These are phyloP conservation scores for Rhizoclosmatium sp. DNA, from an alignment of 192 early-diverging fungal species.

Conservation along the genomic window DNA sequence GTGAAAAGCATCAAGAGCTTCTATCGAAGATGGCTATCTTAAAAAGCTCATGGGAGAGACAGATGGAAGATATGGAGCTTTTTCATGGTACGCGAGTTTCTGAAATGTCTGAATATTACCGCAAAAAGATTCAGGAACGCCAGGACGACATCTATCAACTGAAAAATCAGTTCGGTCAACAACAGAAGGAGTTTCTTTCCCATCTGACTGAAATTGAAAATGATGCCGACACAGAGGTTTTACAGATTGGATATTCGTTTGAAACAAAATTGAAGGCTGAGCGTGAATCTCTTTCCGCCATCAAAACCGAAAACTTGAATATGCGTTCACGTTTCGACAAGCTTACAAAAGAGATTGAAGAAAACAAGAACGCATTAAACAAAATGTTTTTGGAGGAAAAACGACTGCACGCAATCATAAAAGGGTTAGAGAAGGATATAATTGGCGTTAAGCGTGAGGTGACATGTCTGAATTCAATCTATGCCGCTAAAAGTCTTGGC, in stretches of 20 bases:
- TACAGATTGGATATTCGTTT: conserved; percentile 53
- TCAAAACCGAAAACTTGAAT: conserved; percentile 55
- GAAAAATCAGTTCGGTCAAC: conserved; percentile 23
- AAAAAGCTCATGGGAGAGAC: conserved; percentile 53
- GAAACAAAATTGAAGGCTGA: conserved; percentile 59
- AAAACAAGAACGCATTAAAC: conserved; percentile 58
- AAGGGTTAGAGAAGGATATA: conserved; percentile 61
- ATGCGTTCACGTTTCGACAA: conserved; percentile 54
- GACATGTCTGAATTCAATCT: conserved; percentile 10
- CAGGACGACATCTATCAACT: conserved; percentile 45
- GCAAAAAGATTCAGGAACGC: conserved; percentile 56
- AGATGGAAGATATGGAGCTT: conserved; percentile 49
- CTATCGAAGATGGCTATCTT: conserved; percentile 35
- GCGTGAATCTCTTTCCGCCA: conserved; percentile 43
- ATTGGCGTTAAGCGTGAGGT: conserved; percentile 59
- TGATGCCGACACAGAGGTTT: conserved; percentile 53
- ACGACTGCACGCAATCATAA: conserved; percentile 53
- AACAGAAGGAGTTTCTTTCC: conserved; percentile 29
- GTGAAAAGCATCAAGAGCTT: conserved; percentile 50
- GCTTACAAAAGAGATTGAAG: conserved; percentile 56
- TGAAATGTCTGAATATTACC: conserved; percentile 53
- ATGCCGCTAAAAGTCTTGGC: conserved; percentile 1
- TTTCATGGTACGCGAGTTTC: conserved; percentile 39
- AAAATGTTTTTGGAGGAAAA: conserved; percentile 54
- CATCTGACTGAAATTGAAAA: conserved; percentile 51